Base-by-base conservation (phyloP, 2,329 filamentous ascomycete genomes). In the Blastomyces percursus region DNA sequence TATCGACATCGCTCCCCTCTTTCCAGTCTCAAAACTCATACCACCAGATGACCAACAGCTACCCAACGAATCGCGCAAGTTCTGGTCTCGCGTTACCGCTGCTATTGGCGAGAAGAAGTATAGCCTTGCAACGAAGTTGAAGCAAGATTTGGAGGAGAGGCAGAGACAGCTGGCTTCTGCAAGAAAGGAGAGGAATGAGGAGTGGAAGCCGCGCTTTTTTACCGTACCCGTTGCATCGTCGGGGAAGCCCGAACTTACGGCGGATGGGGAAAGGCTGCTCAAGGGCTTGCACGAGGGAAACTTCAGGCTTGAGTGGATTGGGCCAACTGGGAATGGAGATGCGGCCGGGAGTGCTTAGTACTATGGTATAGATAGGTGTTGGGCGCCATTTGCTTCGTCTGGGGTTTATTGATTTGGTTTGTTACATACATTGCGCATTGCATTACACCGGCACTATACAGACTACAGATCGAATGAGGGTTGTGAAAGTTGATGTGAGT, bases 141-240 rank as follows among this genome's bases (percentile, higher is more conserved):
- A 99, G 79, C 85, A 91, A 64, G 91, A 96, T 70, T 84, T 99
- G 12, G 94, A 99, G 75, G 94, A 99, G 74, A 81, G 82, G 52
- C 94, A 99, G 77, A 83, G 94, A 40, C 84, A 89, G 70, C 93
- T 90, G 77, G 92, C 90, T 1, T 86, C 90, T 30, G 86, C 93
- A 72, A 82, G 94, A 52, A 88, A 93, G 72, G 81, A 82, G 54
- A 82, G 82, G 16, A 84, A 86, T 14, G 82, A 84, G 63, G 82
- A 84, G 42, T 99, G 90, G 86, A 81, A 86, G 67, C 94, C 94
- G n/a, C 82, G 91, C 52, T 99, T 96, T 77, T 99, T 99, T 76
- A 86, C 81, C 0, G 81, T 80, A 3, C 80, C 80, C 0, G 79
- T 84, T n/a, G 84, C 82, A 59, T 79, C 82, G 0, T 71, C 81